Base-by-base conservation (phyloP, 1,284 basidiomycete genomes). In the Ceratobasidium sp. region DNA sequence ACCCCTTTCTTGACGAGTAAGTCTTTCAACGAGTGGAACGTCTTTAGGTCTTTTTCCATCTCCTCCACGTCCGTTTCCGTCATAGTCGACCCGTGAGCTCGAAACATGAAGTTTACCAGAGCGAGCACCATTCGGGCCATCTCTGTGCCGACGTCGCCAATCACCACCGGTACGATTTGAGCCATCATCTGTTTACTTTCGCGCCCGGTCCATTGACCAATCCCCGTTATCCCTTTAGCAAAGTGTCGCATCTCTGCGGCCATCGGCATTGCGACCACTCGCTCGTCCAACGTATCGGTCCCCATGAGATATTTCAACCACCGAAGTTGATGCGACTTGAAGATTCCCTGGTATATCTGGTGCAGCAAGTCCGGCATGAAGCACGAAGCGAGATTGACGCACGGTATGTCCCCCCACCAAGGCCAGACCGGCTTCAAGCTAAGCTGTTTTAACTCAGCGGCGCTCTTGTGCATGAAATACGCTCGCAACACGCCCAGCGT, bases 331-430 rank as follows among this genome's bases (percentile, higher is more conserved):
- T 66, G 64, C 1, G 64, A 24, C 47, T 60, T 60, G 57, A 66
- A 51, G 1, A 66, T 29, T 33, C 76, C 76, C 50, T 76, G 73
- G 44, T 75, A 65, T 9, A 75, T 24, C 48, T 76, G 76, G 44
- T 76, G 76, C 7, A 76, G 51, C 8, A 75, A 56, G 62, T 77
- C 76, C 19, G 74, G 76, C 17, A 62, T 62, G 22, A 77, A 48
- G 22, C 66, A 75, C 3, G 48, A 47, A 22, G 69, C 48, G 14
- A 77, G 50, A n/a, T 77, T 72, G 5, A 57, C 45, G 24, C 50
- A 31, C 0, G 76, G 76, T 33, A 75, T 9, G 36, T 66, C 51
- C 15, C 48, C 74, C 54, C 57, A 75, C 59, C 66, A 75, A 2
- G 66, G 74, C 65, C 62, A 54, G 2, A 41, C 41, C 6, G 67